These are phyloP conservation scores for Senna siamea DNA, from an alignment of 306 rosid genomes.

Conservation along the genomic window DNA sequence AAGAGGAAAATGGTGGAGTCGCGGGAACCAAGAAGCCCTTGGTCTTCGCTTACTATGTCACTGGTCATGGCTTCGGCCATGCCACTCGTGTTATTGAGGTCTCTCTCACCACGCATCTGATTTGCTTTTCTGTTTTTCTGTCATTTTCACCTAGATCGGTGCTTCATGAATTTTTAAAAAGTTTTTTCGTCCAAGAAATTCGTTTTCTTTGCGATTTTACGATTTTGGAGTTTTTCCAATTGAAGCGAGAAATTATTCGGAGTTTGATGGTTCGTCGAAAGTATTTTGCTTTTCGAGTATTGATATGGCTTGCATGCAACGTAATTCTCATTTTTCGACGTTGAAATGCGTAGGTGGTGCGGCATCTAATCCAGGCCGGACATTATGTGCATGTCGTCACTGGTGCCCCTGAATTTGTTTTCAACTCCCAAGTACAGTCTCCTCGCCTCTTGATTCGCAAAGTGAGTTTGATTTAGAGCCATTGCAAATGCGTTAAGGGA, in stretches of 20 bases:
- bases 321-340: constrained; percentile 17
- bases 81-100: constrained; percentile 96
- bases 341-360: constrained; percentile 61
- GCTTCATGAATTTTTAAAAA: neutral
- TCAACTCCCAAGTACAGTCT: constrained; percentile 76
- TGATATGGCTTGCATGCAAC: neutral
- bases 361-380: constrained; percentile 79
- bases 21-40: constrained; percentile 71
- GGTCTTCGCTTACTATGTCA: constrained; percentile 84
- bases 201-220: constrained; percentile 12
- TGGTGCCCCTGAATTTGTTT: constrained; percentile 92
- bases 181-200: neutral
- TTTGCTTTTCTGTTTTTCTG: neutral
- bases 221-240: neutral
- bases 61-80: constrained; percentile 97
- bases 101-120: neutral
- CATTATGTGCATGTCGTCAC: constrained; percentile 93
- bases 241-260: neutral
- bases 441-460: constrained; percentile 83
- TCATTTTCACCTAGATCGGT: constrained; percentile 16
- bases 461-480: constrained; percentile 43
- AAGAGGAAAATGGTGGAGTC: constrained; percentile 59
- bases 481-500: neutral
- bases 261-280: neutral
- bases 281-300: neutral